A percentile compares a stretch with the other conserved stretches of the same genome.
These are phyloP conservation scores for Lentinula edodes DNA, from an alignment of 768 basidiomycete genomes.

Conservation along the genomic window DNA sequence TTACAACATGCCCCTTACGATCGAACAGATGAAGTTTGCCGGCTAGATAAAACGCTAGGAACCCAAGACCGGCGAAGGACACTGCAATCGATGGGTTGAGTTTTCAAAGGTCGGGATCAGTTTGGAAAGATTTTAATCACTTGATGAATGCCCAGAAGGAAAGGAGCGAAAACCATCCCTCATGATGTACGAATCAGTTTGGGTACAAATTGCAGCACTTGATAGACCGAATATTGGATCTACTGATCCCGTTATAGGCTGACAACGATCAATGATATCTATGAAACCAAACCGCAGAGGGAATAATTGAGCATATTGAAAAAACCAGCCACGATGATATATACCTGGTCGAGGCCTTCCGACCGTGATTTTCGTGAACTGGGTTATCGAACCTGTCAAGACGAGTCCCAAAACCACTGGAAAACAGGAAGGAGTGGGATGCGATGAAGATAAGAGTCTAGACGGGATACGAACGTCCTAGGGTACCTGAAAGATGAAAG, in stretches of 20 bases:
- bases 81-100: conserved; percentile 37
- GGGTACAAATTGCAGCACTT: conserved; percentile 75
- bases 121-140: conserved; percentile 37
- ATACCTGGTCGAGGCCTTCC: conserved; percentile 85
- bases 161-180: conserved; percentile 90
- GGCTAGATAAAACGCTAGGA: conserved; percentile 81
- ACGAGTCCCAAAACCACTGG: conserved; percentile 69
- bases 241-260: conserved; percentile 55
- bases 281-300: background rate
- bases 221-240: conserved; percentile 73
- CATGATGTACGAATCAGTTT: conserved; percentile 49
- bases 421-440: background rate
- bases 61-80: conserved; percentile 90
- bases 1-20: conserved; percentile 62
- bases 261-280: conserved; percentile 70
- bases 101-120: background rate
- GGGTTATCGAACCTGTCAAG: conserved; percentile 77
- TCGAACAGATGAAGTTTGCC: conserved; percentile 94
- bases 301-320: background rate
- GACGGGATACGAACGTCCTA: conserved; percentile 28
- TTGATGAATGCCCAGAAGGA: conserved; percentile 84
- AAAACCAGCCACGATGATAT: background rate
- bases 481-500: conserved; percentile 24
- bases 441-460: background rate
- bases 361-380: conserved; percentile 80